Base-by-base conservation (phyloP, 768 basidiomycete species). In the Filobasidium floriforme region DNA sequence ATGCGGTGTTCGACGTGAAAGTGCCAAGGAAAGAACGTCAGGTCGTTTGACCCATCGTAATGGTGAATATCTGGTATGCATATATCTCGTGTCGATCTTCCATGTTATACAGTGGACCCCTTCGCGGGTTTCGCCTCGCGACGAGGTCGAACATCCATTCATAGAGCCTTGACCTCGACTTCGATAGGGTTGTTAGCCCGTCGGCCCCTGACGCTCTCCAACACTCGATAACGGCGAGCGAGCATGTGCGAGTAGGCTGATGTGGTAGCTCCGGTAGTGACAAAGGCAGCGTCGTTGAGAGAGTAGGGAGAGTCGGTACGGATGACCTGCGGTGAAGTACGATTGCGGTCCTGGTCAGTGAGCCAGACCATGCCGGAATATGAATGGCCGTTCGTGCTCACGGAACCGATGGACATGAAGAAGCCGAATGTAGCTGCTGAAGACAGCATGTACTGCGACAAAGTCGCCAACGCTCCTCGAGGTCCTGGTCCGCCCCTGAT, bases 371-470 rank as follows among this genome's bases (percentile, higher is more conserved):
- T 3, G 15, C 22, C 24, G 6, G 29, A 32, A 32, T 15, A 6
- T 57, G 54, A 32, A 57, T 12, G 24, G 12, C 12, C 4, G 12
- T 6, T 18, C 18, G 15, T 43, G 75, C 86, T 73, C 74, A 93
- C 92, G 37, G 92, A 92, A 74, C 91, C 89, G 74, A 96, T 90
- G 46, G 91, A 85, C 68, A 98, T 87, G 87, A 98, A 98, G 82
- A 97, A 97, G 1, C 88, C 88, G 79, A 99, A 98, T 0, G 94
- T 96, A 9, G 93, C 93, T 6, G 90, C 94, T 5, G 94, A 98
- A 73, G 90, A 90, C 32, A 97, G 85, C 96, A 99, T 99, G 79
- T 97, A 98, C 73, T 93, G 91, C 15, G 93, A 94, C 60, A 99
- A 85, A 0, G 96, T 96, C 4, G 90, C 88, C 28, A 98, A 81